phyloP scores from a whole-genome alignment of 116 monocot species.

The Trichopus zeylanicus region DNA sequence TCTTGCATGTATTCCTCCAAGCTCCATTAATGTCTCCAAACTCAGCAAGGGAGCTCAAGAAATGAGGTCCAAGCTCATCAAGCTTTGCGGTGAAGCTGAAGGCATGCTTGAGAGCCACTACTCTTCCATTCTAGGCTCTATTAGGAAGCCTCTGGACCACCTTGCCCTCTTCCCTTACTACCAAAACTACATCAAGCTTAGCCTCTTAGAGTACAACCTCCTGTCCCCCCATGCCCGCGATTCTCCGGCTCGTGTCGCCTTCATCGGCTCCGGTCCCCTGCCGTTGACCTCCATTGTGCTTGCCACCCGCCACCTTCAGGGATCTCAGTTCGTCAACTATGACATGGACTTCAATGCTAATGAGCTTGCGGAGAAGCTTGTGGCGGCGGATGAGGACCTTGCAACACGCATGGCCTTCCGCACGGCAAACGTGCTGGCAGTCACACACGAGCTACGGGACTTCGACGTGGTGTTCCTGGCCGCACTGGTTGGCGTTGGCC shows the following conservation, averaged over 20 bases:
- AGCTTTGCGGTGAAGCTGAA: slow-evolving; percentile 31
- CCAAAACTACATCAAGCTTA: slow-evolving; percentile 42
- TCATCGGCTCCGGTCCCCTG: slow-evolving; percentile 56
- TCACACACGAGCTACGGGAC: slow-evolving; percentile 10
- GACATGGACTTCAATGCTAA: slow-evolving; percentile 26
- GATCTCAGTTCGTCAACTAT: slow-evolving; percentile 25
- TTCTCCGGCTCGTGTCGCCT: slow-evolving; percentile 22
- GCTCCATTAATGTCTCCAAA: slow-evolving; percentile 22
- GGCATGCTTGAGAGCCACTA: slow-evolving; percentile 38
- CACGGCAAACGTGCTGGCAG: slow-evolving; percentile 27
- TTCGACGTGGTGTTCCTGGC: slow-evolving; percentile 49
- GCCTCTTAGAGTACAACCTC: slow-evolving; percentile 29
- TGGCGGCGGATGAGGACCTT: slow-evolving; percentile 20
- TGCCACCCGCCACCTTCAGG: slow-evolving; percentile 21
- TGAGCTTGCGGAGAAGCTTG: slow-evolving; percentile 16
- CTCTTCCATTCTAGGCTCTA: slow-evolving; percentile 19
- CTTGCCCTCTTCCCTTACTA: slow-evolving; percentile 47
- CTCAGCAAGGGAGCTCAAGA: slow-evolving; percentile 14
- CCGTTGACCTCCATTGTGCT: slow-evolving; percentile 46
- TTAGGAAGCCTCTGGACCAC: slow-evolving; percentile 34
- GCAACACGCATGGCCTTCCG: slow-evolving; percentile 23
- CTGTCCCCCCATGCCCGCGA: slow-evolving; percentile 12
- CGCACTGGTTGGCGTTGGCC: slow-evolving; percentile 41
- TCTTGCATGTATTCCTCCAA: slow-evolving; percentile 32
- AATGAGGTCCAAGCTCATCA: slow-evolving; percentile 32